These are phyloP conservation scores for Ogataea paradorogensis DNA, from an alignment of 805 yeast genomes.

Conservation along the genomic window DNA sequence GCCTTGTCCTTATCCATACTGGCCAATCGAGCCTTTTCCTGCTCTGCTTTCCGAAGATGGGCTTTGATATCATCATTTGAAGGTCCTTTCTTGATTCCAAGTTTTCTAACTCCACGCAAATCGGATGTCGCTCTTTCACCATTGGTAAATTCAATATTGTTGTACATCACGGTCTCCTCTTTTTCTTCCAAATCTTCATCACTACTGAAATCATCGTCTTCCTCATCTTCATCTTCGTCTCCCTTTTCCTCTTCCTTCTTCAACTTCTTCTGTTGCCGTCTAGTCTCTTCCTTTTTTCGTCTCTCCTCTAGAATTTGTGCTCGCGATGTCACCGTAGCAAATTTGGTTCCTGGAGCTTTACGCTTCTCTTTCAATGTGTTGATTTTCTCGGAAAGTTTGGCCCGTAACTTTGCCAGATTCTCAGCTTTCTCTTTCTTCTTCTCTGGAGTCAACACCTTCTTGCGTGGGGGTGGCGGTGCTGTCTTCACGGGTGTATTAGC, in stretches of 20 bases:
- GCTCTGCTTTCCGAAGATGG: constrained; percentile 73
- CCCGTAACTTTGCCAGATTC: constrained; percentile 65
- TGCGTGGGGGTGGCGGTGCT: constrained; percentile 6
- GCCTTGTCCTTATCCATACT: constrained; percentile 60
- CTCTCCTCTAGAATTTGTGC: constrained; percentile 72
- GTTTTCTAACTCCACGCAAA: constrained; percentile 52
- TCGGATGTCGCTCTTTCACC: constrained; percentile 80
- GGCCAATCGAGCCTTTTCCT: constrained; percentile 62
- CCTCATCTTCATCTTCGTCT: constrained; percentile 34
- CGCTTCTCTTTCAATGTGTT: constrained; percentile 69
- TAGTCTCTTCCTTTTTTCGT: constrained; percentile 44
- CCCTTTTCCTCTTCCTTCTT: constrained; percentile 24
- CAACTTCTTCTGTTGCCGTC: constrained; percentile 34
- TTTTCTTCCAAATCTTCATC: constrained; percentile 34
- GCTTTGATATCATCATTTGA: constrained; percentile 79
- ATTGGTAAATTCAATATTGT: constrained; percentile 77
- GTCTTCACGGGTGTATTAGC: constrained; percentile 1
- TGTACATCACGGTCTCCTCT: constrained; percentile 60
- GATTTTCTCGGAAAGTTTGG: constrained; percentile 76
- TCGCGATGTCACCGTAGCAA: constrained; percentile 82
- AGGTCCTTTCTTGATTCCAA: constrained; percentile 74
- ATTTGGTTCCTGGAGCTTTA: constrained; percentile 86
- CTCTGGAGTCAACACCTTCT: constrained; percentile 40
- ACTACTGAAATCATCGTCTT: background rate
- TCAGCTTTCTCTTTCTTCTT: constrained; percentile 49